Conservation (phyloP, 2,329 filamentous ascomycete genomes). For the Bertia moriformis region DNA sequence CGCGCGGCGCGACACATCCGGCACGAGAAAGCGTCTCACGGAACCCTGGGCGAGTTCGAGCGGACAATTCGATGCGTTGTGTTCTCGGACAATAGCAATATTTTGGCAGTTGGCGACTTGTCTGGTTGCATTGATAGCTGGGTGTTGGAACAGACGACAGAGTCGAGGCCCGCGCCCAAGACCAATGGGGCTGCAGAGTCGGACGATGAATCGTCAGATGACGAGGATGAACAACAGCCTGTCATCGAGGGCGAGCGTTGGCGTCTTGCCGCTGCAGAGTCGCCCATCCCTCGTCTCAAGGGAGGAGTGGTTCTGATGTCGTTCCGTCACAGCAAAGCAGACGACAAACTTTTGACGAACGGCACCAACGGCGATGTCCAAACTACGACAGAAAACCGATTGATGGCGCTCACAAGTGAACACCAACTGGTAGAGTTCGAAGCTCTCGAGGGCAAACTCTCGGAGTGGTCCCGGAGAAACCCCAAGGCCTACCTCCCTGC, state of each 20-base stretch:
- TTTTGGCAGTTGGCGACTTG: conserved; percentile 68
- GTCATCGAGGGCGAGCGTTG: conserved; percentile 4
- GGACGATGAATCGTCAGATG: conserved; percentile 14
- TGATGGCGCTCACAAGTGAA: conserved; percentile 47
- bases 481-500: conserved; percentile 59
- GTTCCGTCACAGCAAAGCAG: conserved; percentile 9
- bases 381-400: conserved; percentile 24
- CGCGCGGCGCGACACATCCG: not conserved
- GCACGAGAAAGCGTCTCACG: not conserved
- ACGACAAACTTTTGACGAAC: conserved; percentile 5
- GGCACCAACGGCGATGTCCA: conserved; percentile 7
- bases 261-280: conserved; percentile 20
- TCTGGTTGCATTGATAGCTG: conserved; percentile 80
- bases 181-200: conserved; percentile 8
- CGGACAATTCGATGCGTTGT: conserved; percentile 58
- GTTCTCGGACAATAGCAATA: conserved; percentile 68
- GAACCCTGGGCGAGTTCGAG: conserved; percentile 54
- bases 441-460: conserved; percentile 60
- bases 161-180: conserved; percentile 17
- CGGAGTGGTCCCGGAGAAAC: conserved; percentile 76
- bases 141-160: conserved; percentile 37
- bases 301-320: conserved; percentile 48
- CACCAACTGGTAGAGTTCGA: conserved; percentile 68
- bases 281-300: conserved; percentile 20
- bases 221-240: conserved; percentile 14